These are phyloP conservation scores for Spatholobus suberectus DNA, from an alignment of 306 rosid genomes.

Conservation along the genomic window DNA sequence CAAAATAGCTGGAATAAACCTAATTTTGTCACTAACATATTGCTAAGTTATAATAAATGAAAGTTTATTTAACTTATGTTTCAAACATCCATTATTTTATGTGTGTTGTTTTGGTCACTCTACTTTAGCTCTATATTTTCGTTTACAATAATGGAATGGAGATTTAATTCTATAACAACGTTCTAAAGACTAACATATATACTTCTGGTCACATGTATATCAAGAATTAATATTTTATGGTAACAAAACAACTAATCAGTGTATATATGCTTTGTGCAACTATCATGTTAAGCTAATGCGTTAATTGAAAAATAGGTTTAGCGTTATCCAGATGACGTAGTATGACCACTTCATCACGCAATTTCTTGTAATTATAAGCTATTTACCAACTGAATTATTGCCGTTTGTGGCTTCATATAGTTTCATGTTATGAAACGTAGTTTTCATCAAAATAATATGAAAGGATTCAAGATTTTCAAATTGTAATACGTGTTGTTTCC, in stretches of 20 bases:
- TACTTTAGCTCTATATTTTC: neutral
- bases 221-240: neutral
- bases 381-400: neutral
- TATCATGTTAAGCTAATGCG: neutral
- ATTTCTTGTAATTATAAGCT: constrained; percentile 15
- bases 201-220: neutral
- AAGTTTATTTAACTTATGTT: too few relatives aligned
- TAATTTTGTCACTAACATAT: neutral
- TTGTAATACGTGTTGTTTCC: neutral
- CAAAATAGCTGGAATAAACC: neutral
- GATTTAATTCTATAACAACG: neutral
- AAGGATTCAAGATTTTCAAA: neutral
- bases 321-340: neutral
- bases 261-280: neutral
- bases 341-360: constrained; percentile 12
- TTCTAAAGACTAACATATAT: neutral
- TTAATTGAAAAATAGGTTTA: neutral
- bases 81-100: neutral
- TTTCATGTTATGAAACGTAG: constrained; percentile 9
- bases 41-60: too few relatives aligned
- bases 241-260: neutral
- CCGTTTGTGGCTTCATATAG: constrained; percentile 13
- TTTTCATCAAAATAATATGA: constrained; percentile 20
- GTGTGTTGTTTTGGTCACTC: neutral
- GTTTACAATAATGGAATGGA: neutral